phyloP scores from a whole-genome alignment of 2,329 filamentous ascomycete species.

The Penicillium nordicum region DNA sequence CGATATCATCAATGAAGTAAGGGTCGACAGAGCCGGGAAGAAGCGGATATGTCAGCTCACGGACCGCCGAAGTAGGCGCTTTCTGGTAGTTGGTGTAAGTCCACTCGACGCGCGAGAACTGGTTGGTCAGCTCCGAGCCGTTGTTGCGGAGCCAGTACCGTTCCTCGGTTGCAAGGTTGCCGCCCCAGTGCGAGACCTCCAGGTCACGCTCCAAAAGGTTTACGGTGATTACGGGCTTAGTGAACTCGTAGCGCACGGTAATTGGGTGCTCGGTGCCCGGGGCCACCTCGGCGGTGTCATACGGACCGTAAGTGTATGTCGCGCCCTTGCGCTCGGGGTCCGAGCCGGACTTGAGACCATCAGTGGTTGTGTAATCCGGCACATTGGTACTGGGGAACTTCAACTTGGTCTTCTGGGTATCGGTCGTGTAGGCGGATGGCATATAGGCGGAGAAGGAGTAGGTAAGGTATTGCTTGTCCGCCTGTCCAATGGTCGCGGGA shows the following conservation, averaged over 20 bases:
- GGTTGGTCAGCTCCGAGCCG: constrained; percentile 70
- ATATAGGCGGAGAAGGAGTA: constrained; percentile 84
- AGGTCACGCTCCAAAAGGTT: constrained; percentile 80
- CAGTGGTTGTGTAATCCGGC: constrained; percentile 78
- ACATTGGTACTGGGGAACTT: constrained; percentile 77
- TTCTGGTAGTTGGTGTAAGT: constrained; percentile 70
- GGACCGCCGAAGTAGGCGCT: constrained; percentile 72
- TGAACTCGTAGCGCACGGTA: constrained; percentile 89
- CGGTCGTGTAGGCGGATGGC: constrained; percentile 76
- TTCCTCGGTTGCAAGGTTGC: constrained; percentile 93
- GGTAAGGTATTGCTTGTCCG: constrained; percentile 78
- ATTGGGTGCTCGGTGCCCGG: constrained; percentile 71
- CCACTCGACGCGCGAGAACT: constrained; percentile 76
- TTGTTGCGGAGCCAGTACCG: constrained; percentile 84
- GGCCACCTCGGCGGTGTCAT: constrained; percentile 65
- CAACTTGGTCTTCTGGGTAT: constrained; percentile 96
- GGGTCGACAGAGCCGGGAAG: constrained; percentile 75
- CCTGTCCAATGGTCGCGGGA: constrained; percentile 77
- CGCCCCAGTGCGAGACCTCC: constrained; percentile 97
- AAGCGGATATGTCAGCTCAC: constrained; percentile 76
- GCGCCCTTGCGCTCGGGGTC: constrained; percentile 79
- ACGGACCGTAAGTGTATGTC: constrained; percentile 87
- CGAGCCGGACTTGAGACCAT: constrained; percentile 56
- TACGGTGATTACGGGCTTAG: constrained; percentile 80
- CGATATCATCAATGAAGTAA: constrained; percentile 95